Base-by-base conservation (phyloP, 495 filamentous ascomycete genomes). In the Podospora sp. region DNA sequence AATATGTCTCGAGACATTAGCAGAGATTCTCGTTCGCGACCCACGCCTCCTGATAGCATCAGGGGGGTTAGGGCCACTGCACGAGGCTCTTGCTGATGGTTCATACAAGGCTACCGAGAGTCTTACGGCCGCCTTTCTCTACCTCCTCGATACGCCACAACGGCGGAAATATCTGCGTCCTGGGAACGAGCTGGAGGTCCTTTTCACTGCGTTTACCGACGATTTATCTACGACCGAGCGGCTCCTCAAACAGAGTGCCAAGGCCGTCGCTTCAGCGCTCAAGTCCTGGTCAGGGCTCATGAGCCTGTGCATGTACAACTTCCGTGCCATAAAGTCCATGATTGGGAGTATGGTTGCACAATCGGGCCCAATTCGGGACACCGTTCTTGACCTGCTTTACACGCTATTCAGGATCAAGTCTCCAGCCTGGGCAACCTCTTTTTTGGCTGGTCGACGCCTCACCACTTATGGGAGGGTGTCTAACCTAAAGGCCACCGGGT, bases 401-500 rank as follows among this genome's bases (percentile, higher is more conserved):
- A 92, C 94, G 65, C 87, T 97, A 24, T 83, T 99, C 66, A 89
- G 93, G 52, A 97, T 99, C 74, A 97, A 97, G 72, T 89, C 93
- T 22, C 95, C 95, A 6, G 94, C 93, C 0, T 99, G 96, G 96
- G 94, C 94, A 26, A 92, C 92, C 0, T 96, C 93, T 21, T 99
- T 97, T 73, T 85, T 99, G 55, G 95, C 96, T 46, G 95, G 96
- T 7, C 86, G 95, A 69, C 83, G 96, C 62, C 85, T 98, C 36
- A 99, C 95, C 18, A 98, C 92, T 0, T 98, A 98, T 76, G 93
- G 93, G 18, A 86, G 96, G 71, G 93, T 98, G 35, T 86, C 92
- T 9, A 97, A 94, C 70, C 82, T 98, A n/a, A 92, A 90, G 66
- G 80, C 88, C 1, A 67, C 78, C 2, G 71, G 72, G 0, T 67